Base-by-base conservation (phyloP, 441 rosid genomes). In the Euphorbia schlechtendalii region DNA sequence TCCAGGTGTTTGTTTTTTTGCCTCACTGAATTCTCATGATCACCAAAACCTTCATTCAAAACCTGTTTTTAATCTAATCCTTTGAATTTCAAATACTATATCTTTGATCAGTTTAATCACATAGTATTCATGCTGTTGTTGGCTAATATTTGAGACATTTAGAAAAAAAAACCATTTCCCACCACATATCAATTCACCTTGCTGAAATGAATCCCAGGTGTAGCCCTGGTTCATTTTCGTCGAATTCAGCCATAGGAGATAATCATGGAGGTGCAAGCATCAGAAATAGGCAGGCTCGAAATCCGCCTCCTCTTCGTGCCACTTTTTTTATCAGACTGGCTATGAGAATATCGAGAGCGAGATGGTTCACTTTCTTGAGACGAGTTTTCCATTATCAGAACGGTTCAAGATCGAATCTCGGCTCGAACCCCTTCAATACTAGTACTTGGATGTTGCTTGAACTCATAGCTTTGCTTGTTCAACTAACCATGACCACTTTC, bases 361-460 rank as follows among this genome's bases (percentile, higher is more conserved):
- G 96, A 72, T 90, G 97, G 97, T 94, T 90, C 69, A 77, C 75
- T 48, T 90, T 94, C 84, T 76, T 86, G 63, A 90, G 99, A 60
- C 86, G 99, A 72, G 96, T 90, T 11, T 94, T 90, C 69, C 99
- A 94, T 18, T 90, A 90, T 80, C 99, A 94, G 76, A 94, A 94
- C 71, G 96, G 97, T 14, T 86, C 93, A 34, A 83, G 93, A 55
- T 87, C 99, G 3, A 84, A 90, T 75, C 93, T 90, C 40, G 96
- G 97, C 36, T 81, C 97, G 0, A 87, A 94, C 65, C 99, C 99
- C 72, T 90, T 94, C 77, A 85, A 90, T 79, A 86, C 99, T 0
- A 77, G 78, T 48, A 58, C 86, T 48, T 94, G 97, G 96, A 94
- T 90, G 96, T 77, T 75, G 81, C 78, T 86, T 65, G 99, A 93